These are phyloP conservation scores for Neltuma alba DNA, from an alignment of 306 rosid genomes.

Conservation along the genomic window DNA sequence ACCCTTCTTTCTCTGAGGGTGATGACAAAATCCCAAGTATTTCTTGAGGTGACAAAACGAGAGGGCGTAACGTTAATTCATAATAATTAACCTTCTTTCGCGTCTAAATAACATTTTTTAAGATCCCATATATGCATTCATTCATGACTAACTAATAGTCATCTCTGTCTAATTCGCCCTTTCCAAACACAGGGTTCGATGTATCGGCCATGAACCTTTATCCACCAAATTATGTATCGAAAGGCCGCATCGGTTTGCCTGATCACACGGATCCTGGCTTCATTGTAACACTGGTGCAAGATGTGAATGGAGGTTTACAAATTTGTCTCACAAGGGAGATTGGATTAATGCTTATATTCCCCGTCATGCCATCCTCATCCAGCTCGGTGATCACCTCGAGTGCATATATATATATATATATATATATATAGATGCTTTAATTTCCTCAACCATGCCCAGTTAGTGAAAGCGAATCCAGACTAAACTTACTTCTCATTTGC, in stretches of 20 bases:
- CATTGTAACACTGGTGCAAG: slow-evolving; percentile 50
- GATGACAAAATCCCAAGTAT: background rate
- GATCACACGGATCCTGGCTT: slow-evolving; percentile 68
- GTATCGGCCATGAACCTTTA: slow-evolving; percentile 57
- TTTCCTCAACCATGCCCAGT: background rate
- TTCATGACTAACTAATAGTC: background rate
- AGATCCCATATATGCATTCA: too few species aligned
- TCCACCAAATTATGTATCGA: slow-evolving; percentile 44
- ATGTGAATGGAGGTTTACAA: slow-evolving; percentile 61
- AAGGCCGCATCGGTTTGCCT: slow-evolving; percentile 43
- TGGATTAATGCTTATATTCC: slow-evolving; percentile 59
- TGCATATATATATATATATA: too few species aligned
- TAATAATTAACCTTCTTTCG: too few species aligned
- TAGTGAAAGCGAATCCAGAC: background rate
- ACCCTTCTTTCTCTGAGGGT: background rate
- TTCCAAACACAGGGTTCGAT: slow-evolving; percentile 46
- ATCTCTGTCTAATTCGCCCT: background rate
- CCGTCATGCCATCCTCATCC: slow-evolving; percentile 54
- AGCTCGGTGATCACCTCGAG: slow-evolving; percentile 66
- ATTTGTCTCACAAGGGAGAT: slow-evolving; percentile 49
- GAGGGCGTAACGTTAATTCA: too few species aligned
- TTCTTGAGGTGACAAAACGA: background rate
- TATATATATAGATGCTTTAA: too few species aligned
- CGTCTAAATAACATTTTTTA: too few species aligned
- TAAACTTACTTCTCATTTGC: background rate